A percentile compares a stretch with the other conserved stretches of the same genome.
These are phyloP conservation scores for Xylaria sp. DNA, from an alignment of 2,329 filamentous ascomycete genomes.

Conservation along the genomic window DNA sequence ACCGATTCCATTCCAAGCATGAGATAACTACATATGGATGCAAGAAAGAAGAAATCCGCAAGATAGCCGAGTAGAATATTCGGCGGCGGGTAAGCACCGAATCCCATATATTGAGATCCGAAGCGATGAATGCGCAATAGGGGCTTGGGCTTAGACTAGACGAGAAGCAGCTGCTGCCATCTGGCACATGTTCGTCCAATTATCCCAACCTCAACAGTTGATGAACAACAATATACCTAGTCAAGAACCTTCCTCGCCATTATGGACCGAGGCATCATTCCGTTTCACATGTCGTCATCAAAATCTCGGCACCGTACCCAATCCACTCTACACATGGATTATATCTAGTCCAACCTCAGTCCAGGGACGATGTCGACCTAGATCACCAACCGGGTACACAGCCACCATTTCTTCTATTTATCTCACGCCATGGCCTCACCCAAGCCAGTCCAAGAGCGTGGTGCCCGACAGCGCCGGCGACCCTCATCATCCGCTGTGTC, in stretches of 20 bases:
- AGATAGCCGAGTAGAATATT: neutral
- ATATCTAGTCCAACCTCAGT: neutral
- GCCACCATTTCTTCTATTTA: neutral
- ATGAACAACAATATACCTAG: neutral
- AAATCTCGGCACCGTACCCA: neutral
- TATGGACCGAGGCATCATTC: neutral
- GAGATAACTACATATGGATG: neutral
- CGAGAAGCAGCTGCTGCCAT: slow-evolving; percentile 32
- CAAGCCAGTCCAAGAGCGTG: slow-evolving; percentile 15
- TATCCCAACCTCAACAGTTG: slow-evolving; percentile 29
- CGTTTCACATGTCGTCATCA: slow-evolving; percentile 7
- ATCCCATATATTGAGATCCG: neutral
- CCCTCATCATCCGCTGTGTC: slow-evolving; percentile 47
- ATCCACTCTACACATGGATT: neutral
- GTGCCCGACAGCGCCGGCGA: slow-evolving; percentile 48
- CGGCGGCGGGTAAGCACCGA: neutral
- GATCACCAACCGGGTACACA: neutral
- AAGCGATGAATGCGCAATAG: neutral
- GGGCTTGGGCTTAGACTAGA: neutral
- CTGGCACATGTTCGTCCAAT: slow-evolving; percentile 22
- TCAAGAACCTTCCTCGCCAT: neutral
- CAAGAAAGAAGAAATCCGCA: neutral
- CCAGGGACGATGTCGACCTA: neutral
- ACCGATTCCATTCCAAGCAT: too few relatives aligned
- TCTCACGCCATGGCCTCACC: slow-evolving; percentile 21